phyloP scores from a whole-genome alignment of 2,329 filamentous ascomycete genomes.

The Aspergillus sp. region DNA sequence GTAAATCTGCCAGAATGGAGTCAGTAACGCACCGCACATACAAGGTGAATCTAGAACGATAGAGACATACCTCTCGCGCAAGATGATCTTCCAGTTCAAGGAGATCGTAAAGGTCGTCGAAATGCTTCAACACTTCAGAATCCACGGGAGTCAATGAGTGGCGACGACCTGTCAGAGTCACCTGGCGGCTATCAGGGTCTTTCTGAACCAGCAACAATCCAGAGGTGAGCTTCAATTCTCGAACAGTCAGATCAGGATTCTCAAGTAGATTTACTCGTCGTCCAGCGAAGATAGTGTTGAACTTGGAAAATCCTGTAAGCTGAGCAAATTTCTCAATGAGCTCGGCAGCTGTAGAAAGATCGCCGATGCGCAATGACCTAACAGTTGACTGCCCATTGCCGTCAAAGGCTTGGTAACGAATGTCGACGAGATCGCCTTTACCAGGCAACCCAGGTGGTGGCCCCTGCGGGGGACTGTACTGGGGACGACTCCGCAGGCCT shows the following conservation, averaged over 20 bases:
- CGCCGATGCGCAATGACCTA: slow-evolving; percentile 62
- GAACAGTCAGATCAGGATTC: slow-evolving; percentile 59
- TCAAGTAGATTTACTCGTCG: slow-evolving; percentile 62
- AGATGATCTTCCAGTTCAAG: slow-evolving; percentile 70
- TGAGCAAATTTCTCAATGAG: slow-evolving; percentile 65
- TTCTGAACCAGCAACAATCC: slow-evolving; percentile 65
- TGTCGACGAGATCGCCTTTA: slow-evolving; percentile 62
- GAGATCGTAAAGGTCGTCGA: slow-evolving; percentile 78
- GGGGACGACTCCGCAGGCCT: slow-evolving; percentile 48
- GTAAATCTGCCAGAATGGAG: slow-evolving; percentile 49
- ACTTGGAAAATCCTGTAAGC: slow-evolving; percentile 72
- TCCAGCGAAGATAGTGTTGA: slow-evolving; percentile 69
- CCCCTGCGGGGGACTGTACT: slow-evolving; percentile 61
- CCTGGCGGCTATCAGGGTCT: slow-evolving; percentile 49
- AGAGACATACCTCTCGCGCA: slow-evolving; percentile 54
- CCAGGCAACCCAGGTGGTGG: slow-evolving; percentile 57
- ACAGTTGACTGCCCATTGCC: slow-evolving; percentile 59
- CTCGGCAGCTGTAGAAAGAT: slow-evolving; percentile 67
- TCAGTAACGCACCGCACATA: not conserved
- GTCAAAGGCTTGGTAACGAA: slow-evolving; percentile 74
- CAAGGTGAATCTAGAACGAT: not conserved
- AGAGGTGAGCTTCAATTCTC: slow-evolving; percentile 64
- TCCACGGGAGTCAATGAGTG: slow-evolving; percentile 64
- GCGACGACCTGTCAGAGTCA: slow-evolving; percentile 33
- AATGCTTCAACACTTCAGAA: slow-evolving; percentile 74